phyloP scores from a whole-genome alignment of 352 stramenopile genomes.

The Phytopythium litorale region DNA sequence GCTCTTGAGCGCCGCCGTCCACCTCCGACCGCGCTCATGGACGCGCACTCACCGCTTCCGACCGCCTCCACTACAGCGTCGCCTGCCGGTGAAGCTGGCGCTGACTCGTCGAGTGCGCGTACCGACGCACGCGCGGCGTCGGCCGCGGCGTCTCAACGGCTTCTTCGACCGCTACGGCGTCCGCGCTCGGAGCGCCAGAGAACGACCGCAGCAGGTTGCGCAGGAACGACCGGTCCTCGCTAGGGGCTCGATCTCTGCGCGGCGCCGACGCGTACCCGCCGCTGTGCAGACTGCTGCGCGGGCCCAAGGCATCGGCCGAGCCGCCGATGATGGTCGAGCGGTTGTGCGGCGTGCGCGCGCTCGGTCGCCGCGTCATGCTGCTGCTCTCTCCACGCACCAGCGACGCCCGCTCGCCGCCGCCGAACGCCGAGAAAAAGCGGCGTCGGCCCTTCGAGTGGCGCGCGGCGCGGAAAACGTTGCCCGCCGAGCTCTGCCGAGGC shows the following conservation, averaged over 20 bases:
- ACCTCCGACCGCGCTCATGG: neutral
- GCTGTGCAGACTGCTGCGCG: constrained; percentile 4
- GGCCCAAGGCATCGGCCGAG: neutral
- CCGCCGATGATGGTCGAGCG: neutral
- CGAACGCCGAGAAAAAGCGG: constrained; percentile 46
- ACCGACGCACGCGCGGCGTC: constrained; percentile 40
- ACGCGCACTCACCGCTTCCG: neutral
- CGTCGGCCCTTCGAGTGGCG: constrained; percentile 47
- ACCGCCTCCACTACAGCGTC: constrained; percentile 12
- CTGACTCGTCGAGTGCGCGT: constrained; percentile 16
- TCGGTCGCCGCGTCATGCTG: neutral
- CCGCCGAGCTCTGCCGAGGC: constrained; percentile 29
- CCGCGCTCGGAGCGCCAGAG: neutral
- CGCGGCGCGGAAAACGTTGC: constrained; percentile 64
- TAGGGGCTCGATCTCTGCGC: neutral
- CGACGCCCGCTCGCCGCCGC: neutral
- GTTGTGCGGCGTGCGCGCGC: neutral
- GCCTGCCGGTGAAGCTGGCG: constrained; percentile 19
- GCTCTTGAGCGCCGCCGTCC: neutral
- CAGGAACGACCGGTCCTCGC: constrained; percentile 8
- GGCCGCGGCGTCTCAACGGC: constrained; percentile 11
- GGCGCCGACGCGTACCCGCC: neutral
- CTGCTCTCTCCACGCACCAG: neutral
- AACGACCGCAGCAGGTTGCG: constrained; percentile 3
- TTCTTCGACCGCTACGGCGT: constrained; percentile 10